Evolutionary conservation across 768 basidiomycete genomes (phyloP).

Genomic region (Kwoniella mangroviensis): DNA sequence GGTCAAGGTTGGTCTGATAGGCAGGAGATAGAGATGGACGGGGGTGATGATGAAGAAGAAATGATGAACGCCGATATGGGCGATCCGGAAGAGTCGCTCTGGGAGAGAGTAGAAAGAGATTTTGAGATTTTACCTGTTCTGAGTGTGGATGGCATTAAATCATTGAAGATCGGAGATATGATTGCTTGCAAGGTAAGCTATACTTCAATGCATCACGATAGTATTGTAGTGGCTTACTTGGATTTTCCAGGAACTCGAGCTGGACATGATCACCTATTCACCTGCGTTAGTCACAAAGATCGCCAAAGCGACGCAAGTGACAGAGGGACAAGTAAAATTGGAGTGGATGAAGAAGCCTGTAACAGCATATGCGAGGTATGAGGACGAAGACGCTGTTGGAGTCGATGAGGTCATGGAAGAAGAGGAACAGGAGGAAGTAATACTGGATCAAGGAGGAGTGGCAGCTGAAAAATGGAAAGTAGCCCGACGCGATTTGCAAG

Average conservation of each 20-base stretch:
- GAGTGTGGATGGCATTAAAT: background rate
- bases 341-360: slow-evolving; percentile 14
- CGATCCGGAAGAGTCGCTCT: slow-evolving; percentile 4
- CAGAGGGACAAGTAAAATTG: background rate
- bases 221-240: background rate
- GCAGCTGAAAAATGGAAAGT: background rate
- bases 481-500: no score
- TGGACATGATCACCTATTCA: slow-evolving; percentile 42
- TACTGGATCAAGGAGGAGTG: background rate
- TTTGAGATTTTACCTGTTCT: slow-evolving; percentile 15
- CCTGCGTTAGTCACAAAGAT: slow-evolving; percentile 39
- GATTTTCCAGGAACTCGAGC: slow-evolving; percentile 36
- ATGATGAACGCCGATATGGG: slow-evolving; percentile 10
- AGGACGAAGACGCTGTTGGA: background rate
- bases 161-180: slow-evolving; percentile 16
- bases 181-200: slow-evolving; percentile 43
- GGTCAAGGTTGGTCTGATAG: no score
- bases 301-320: slow-evolving; percentile 6
- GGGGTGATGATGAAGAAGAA: slow-evolving; percentile 24
- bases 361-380: background rate
- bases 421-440: background rate
- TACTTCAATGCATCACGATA: no score
- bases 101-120: slow-evolving; percentile 20
- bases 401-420: slow-evolving; percentile 2
- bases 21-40: background rate